phyloP scores from a whole-genome alignment of 345 rosid species.

The Citrus cavaleriei region DNA sequence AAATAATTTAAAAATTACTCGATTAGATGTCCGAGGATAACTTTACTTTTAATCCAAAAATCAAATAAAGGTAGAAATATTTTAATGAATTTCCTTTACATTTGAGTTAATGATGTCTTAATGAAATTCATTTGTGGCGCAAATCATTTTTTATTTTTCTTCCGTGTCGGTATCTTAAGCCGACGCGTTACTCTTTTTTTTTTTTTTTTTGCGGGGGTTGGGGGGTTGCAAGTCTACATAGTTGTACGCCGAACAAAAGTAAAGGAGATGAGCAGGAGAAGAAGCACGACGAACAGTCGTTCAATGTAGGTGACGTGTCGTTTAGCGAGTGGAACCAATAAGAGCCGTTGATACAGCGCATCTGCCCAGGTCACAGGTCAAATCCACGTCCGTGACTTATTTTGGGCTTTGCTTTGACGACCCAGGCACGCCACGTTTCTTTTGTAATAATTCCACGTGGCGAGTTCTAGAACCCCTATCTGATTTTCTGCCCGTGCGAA shows the following conservation, averaged over 20 bases:
- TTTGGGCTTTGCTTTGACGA: constrained; percentile 22
- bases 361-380: constrained; percentile 25
- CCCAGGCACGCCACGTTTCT: constrained; percentile 47
- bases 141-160: too few relatives aligned
- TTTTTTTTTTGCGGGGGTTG: background rate
- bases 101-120: too few relatives aligned
- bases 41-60: too few relatives aligned
- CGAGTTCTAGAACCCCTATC: constrained; percentile 13
- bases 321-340: background rate
- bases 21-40: too few relatives aligned
- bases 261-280: too few relatives aligned
- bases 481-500: constrained; percentile 1
- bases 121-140: too few relatives aligned
- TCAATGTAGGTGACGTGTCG: constrained; percentile 17
- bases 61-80: too few relatives aligned
- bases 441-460: constrained; percentile 35
- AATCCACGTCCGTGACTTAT: constrained; percentile 37
- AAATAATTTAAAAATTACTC: too few relatives aligned
- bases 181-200: background rate
- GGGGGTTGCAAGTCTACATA: too few relatives aligned
- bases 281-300: too few relatives aligned
- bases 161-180: background rate
- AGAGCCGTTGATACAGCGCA: constrained; percentile 26
- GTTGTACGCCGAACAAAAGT: background rate
- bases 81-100: too few relatives aligned